phyloP scores from a whole-genome alignment of 345 rosid species.

The Dimocarpus longan region DNA sequence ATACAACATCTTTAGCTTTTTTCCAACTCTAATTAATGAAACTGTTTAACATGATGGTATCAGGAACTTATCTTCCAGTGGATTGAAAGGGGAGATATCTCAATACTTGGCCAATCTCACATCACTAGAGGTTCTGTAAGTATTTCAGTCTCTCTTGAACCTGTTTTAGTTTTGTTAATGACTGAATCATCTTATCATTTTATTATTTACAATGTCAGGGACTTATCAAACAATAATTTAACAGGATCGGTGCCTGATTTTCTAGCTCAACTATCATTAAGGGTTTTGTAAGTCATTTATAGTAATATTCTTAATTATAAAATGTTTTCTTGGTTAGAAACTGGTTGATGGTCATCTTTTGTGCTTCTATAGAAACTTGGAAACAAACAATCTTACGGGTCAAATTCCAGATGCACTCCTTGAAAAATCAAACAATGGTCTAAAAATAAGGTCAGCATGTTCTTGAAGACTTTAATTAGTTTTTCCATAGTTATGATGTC shows the following conservation, averaged over 20 bases:
- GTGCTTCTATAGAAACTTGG: conserved; percentile 22
- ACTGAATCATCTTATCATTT: neutral
- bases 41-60: neutral
- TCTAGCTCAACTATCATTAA: conserved; percentile 27
- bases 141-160: neutral
- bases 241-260: conserved; percentile 25
- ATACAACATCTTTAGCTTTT: neutral
- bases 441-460: conserved; percentile 20
- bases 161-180: neutral
- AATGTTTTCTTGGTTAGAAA: neutral
- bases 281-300: conserved; percentile 27
- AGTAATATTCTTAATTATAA: neutral
- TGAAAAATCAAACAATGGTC: conserved; percentile 26
- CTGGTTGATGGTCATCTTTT: neutral
- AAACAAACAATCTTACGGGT: conserved; percentile 28
- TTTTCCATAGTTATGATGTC: too few relatives aligned
- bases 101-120: conserved; percentile 29
- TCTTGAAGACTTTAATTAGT: neutral
- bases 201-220: conserved; percentile 16
- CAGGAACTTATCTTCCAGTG: conserved; percentile 38
- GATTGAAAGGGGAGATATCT: conserved; percentile 34
- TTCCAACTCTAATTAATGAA: neutral
- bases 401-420: conserved; percentile 22
- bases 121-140: conserved; percentile 33
- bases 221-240: conserved; percentile 32